phyloP scores from a whole-genome alignment of 345 rosid genomes.

The Theobroma cacao region DNA sequence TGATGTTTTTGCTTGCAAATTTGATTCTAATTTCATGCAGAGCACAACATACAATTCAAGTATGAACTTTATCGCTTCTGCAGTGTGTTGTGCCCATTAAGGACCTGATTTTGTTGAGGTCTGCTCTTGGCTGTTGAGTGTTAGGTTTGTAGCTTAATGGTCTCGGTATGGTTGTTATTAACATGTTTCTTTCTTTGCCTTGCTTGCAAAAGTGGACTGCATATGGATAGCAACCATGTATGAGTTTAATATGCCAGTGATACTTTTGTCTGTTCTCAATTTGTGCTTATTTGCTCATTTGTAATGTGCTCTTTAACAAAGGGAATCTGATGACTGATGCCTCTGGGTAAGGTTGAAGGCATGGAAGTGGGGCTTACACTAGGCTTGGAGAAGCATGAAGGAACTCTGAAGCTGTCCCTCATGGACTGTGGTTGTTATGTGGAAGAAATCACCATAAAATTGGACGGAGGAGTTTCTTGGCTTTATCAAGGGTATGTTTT shows the following conservation, averaged over 20 bases:
- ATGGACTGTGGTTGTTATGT: constrained; percentile 81
- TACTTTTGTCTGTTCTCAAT: not conserved
- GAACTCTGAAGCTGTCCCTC: constrained; percentile 71
- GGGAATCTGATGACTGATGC: constrained; percentile 47
- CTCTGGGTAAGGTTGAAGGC: constrained; percentile 89
- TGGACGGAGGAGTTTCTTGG: constrained; percentile 98
- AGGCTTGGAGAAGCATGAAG: constrained; percentile 68
- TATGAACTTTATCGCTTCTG: not conserved
- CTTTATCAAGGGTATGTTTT: constrained; percentile 86
- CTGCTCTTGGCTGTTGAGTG: not conserved
- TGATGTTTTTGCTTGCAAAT: not conserved
- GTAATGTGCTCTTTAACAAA: constrained; percentile 32
- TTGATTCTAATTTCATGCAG: not conserved
- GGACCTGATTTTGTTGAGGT: no score
- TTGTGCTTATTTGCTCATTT: constrained; percentile 25
- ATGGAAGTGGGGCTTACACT: constrained; percentile 93
- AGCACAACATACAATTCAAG: not conserved
- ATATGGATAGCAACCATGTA: not conserved
- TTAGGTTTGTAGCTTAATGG: not conserved
- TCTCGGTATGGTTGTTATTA: not conserved
- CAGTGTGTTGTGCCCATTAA: no score
- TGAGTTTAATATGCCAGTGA: not conserved
- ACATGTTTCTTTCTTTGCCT: not conserved
- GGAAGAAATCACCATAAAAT: constrained; percentile 55
- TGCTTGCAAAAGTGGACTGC: not conserved